phyloP scores from a whole-genome alignment of 1,284 basidiomycete species.

The Trichosporon sp. region DNA sequence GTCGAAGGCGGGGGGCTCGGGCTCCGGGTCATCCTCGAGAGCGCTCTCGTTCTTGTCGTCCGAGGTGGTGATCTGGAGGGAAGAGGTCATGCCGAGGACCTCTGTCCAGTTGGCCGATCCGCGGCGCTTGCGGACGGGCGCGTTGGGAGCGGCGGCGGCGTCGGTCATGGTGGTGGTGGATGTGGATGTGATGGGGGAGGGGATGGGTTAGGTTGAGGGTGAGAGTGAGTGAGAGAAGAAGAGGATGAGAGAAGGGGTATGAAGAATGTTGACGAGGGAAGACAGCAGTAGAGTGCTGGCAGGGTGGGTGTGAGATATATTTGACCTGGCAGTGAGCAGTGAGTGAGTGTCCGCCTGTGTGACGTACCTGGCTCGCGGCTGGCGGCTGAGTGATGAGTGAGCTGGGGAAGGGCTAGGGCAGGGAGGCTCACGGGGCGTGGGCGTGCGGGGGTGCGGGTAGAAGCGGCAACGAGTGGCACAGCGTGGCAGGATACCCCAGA shows the following conservation, averaged over 20 bases:
- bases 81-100: slow-evolving; percentile 11
- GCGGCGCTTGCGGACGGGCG: slow-evolving; percentile 5
- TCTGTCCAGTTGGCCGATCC: slow-evolving; percentile 12
- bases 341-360: no score
- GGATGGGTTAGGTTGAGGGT: not conserved
- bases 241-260: not conserved
- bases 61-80: not conserved
- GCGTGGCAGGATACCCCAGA: no score
- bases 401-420: no score
- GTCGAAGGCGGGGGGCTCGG: slow-evolving; percentile 11
- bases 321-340: not conserved
- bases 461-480: no score
- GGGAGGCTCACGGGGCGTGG: no score
- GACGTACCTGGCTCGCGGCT: not conserved
- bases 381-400: no score
- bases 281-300: not conserved
- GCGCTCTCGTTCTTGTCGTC: not conserved
- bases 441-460: no score
- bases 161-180: not conserved
- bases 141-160: not conserved
- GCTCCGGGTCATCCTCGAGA: not conserved
- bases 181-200: not conserved
- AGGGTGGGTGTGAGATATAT: not conserved
- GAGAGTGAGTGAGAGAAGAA: not conserved
- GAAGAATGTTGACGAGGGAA: not conserved